Conservation (phyloP, 805 yeast genomes). For the Kodamaea fukazawae region DNA sequence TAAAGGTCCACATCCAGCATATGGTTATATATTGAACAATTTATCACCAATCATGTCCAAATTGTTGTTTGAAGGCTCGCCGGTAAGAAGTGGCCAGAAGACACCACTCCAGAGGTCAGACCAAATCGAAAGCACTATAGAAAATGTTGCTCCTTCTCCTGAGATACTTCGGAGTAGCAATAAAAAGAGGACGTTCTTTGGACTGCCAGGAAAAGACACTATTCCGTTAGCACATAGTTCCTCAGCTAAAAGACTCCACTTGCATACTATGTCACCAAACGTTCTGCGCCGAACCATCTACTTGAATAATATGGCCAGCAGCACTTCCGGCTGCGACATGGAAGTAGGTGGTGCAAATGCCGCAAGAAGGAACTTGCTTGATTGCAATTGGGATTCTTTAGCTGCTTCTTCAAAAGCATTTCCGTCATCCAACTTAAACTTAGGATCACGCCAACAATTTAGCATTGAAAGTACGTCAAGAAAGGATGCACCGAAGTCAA, state of each 20-base stretch:
- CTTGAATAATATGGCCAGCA: constrained; percentile 13
- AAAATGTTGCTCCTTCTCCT: too few relatives aligned
- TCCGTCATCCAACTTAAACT: not conserved
- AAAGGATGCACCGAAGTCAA: too few relatives aligned
- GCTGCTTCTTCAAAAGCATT: constrained; percentile 3
- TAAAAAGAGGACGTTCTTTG: constrained; percentile 1
- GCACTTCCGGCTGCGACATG: constrained; percentile 3
- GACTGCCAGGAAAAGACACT: constrained; percentile 1
- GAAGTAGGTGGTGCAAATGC: constrained; percentile 5
- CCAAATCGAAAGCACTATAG: not conserved
- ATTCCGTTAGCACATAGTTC: constrained; percentile 7
- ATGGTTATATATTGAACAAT: too few relatives aligned
- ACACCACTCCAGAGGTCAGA: not conserved
- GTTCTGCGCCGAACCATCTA: constrained; percentile 27
- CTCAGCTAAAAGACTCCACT: constrained; percentile 25
- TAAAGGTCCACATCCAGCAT: too few relatives aligned
- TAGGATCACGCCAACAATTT: not conserved
- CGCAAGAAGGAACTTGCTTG: constrained; percentile 3
- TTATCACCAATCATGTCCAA: too few relatives aligned
- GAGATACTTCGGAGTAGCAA: too few relatives aligned
- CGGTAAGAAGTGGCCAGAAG: constrained; percentile 1
- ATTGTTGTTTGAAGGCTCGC: constrained; percentile 6
- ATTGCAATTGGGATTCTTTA: constrained; percentile 1
- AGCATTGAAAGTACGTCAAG: too few relatives aligned
- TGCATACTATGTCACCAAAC: constrained; percentile 38